phyloP scores from a whole-genome alignment of 2,329 filamentous ascomycete species.

The Pyricularia pennisetigena region DNA sequence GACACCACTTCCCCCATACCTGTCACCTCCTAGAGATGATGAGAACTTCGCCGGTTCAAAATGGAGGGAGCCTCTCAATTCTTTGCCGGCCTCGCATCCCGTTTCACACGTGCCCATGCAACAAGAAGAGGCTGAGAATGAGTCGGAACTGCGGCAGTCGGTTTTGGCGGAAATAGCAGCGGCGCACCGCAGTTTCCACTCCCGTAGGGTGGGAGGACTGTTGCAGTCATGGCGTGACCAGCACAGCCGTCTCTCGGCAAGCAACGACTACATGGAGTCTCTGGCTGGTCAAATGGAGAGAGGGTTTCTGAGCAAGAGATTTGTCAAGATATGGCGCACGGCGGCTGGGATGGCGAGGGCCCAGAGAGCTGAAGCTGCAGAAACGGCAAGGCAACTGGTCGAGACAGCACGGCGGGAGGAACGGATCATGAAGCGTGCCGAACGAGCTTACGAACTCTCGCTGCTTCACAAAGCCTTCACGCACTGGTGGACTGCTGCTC shows the following conservation, averaged over 20 bases:
- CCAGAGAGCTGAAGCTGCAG: neutral
- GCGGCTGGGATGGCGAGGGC: neutral
- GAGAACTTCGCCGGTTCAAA: neutral
- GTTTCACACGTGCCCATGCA: neutral
- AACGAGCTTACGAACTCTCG: constrained; percentile 54
- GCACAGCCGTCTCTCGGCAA: neutral
- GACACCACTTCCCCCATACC: neutral
- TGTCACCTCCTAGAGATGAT: neutral
- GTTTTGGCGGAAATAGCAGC: neutral
- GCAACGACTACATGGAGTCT: neutral
- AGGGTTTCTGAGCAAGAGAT: neutral
- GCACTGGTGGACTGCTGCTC: constrained; percentile 59
- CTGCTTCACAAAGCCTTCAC: constrained; percentile 54
- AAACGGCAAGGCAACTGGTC: neutral
- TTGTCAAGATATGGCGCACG: neutral
- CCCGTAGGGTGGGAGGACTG: neutral
- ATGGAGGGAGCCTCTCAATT: neutral
- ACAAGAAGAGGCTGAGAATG: neutral
- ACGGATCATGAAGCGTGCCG: constrained; percentile 46
- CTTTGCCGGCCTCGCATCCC: neutral
- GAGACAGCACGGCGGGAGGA: constrained; percentile 10
- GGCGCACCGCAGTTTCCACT: neutral
- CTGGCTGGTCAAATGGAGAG: neutral
- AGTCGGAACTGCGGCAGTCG: neutral
- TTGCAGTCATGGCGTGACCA: neutral